Conservation (phyloP, 1,284 basidiomycete species). For the Neonothopanus nambi region DNA sequence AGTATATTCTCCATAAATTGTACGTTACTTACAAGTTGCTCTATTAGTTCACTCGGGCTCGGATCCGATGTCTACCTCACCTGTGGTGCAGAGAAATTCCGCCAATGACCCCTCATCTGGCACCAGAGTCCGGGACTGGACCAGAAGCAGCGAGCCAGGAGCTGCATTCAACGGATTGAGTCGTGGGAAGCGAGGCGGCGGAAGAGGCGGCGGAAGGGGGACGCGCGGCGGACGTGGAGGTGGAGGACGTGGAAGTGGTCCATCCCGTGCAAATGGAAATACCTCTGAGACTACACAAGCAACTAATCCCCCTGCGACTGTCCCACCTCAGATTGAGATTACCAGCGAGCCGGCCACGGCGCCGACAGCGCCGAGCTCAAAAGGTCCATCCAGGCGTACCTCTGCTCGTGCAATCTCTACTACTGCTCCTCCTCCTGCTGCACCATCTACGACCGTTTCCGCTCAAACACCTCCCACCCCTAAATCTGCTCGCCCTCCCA, state of each 20-base stretch:
- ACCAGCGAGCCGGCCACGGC: constrained; percentile 28
- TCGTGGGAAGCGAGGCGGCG: constrained; percentile 38
- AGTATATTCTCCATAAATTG: not conserved
- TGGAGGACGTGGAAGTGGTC: constrained; percentile 25
- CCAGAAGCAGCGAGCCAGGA: constrained; percentile 45
- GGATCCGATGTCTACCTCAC: not conserved
- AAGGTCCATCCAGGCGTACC: constrained; percentile 35
- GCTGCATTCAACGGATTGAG: constrained; percentile 45
- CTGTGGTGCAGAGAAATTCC: not conserved
- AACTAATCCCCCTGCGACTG: constrained; percentile 5
- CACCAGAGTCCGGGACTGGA: constrained; percentile 44
- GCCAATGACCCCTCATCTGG: constrained; percentile 18
- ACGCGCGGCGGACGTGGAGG: constrained; percentile 29
- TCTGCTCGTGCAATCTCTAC: constrained; percentile 34
- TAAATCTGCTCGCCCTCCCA: constrained; percentile 36
- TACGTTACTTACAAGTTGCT: not conserved
- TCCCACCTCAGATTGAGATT: constrained; percentile 21
- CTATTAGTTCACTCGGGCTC: too few relatives aligned
- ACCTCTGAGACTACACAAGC: not conserved
- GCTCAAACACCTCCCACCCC: constrained; percentile 31
- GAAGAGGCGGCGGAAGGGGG: constrained; percentile 34
- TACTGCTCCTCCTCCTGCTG: constrained; percentile 28
- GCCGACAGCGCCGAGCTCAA: constrained; percentile 25
- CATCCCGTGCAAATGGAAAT: not conserved
- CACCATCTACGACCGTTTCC: constrained; percentile 22